Base-by-base conservation (phyloP, 441 rosid genomes). In the Adansonia madagascariensis region DNA sequence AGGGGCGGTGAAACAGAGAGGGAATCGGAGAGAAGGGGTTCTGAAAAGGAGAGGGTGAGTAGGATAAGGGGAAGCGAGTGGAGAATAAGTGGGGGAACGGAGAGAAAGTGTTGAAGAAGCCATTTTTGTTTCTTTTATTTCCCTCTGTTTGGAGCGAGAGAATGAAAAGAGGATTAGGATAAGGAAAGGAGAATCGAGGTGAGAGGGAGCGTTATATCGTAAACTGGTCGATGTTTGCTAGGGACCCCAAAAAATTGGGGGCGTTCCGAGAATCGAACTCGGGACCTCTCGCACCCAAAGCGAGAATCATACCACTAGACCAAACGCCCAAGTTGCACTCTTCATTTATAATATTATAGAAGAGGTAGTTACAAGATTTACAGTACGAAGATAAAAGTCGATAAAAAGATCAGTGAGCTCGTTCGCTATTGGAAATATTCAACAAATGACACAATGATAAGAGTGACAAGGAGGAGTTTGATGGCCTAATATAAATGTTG, bases 241-340 rank as follows among this genome's bases (percentile, higher is more conserved):
- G 31, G 2, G 31, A 27, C 1, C 31, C 31, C 31, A 27, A 27
- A 27, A 27, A 0, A 27, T 0, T 27, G 14, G 91, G 96, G 91
- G 91, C 91, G 86, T 89, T 91, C 92, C 86, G 88, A 90, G 92
- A 90, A 90, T 89, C 86, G 89, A 89, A 90, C 91, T 90, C 88
- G 88, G 89, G 88, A 88, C 88, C 90, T 88, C 90, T 90, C 89
- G 89, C 92, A 92, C 91, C 91, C 92, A 88, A 90, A 90, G 92
- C 94, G 87, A 90, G 93, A 90, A 89, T 90, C 93, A 89, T 90
- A 90, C 91, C 89, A 90, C 91, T 87, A 89, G 96, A 90, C 91
- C 79, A 76, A 76, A 66, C 60, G 75, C 61, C 71, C 70, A 27
- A 27, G 31, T 27, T 27, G 31, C 31, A 1, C 31, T 27, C 31